A percentile compares a stretch with the other conserved stretches of the same genome.
Conservation (phyloP, 2,329 filamentous ascomycete species). For the Stachybotrys elegans region DNA sequence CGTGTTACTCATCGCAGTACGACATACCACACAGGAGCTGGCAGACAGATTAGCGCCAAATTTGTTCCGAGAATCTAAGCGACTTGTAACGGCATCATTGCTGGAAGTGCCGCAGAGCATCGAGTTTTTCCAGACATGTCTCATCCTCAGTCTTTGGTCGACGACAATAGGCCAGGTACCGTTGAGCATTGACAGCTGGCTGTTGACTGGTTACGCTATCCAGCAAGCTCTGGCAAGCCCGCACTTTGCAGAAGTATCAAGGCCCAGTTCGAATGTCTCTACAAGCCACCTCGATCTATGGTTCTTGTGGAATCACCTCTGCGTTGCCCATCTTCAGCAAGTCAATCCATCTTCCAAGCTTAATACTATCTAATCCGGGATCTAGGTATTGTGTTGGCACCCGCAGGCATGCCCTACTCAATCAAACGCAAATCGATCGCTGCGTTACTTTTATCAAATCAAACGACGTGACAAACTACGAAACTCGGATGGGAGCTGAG, state of each 20-base stretch:
- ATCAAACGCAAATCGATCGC: slow-evolving; percentile 13
- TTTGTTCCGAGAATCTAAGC: slow-evolving; percentile 17
- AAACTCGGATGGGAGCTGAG: slow-evolving; percentile 21
- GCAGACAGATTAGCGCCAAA: slow-evolving; percentile 16
- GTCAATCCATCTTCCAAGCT: not conserved
- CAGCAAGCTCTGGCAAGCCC: slow-evolving; percentile 18
- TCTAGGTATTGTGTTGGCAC: slow-evolving; percentile 21
- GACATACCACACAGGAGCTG: slow-evolving; percentile 16
- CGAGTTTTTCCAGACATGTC: slow-evolving; percentile 18
- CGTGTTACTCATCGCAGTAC: slow-evolving; percentile 18
- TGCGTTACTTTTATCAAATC: slow-evolving; percentile 11
- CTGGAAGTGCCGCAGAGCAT: slow-evolving; percentile 12
- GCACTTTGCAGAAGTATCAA: slow-evolving; percentile 10
- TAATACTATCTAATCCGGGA: not conserved
- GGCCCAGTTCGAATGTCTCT: not conserved
- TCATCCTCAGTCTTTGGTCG: slow-evolving; percentile 21
- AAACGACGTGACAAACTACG: slow-evolving; percentile 15
- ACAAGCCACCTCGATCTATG: slow-evolving; percentile 8
- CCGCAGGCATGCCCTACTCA: slow-evolving; percentile 14
- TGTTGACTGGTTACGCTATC: slow-evolving; percentile 18
- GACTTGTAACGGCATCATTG: slow-evolving; percentile 10
- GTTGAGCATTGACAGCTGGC: slow-evolving; percentile 21
- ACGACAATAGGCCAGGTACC: slow-evolving; percentile 20
- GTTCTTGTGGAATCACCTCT: slow-evolving; percentile 23
- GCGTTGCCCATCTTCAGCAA: slow-evolving; percentile 21